These are phyloP conservation scores for Aspergillus latus DNA, from an alignment of 2,329 filamentous ascomycete species.

Conservation along the genomic window DNA sequence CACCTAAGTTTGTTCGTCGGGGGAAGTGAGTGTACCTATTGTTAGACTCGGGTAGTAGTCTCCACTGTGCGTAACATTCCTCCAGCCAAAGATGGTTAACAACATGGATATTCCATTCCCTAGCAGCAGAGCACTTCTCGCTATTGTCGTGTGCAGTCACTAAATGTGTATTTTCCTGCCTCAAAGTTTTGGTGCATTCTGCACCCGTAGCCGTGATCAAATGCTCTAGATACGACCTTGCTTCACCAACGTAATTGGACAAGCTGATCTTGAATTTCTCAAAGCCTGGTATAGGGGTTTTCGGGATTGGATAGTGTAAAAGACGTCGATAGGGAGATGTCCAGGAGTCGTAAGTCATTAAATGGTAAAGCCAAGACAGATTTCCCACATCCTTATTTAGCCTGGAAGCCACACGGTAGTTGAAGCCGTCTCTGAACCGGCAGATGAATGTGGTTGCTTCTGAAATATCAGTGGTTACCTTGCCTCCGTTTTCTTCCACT, in stretches of 20 bases:
- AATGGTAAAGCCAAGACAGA: conserved; percentile 86
- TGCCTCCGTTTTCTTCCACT: conserved; percentile 69
- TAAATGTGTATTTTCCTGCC: conserved; percentile 90
- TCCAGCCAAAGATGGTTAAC: conserved; percentile 97
- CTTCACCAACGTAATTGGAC: conserved; percentile 95
- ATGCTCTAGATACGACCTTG: conserved; percentile 89
- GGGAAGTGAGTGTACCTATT: conserved; percentile 84
- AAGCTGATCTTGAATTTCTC: conserved; percentile 75
- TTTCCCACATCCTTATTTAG: conserved; percentile 83
- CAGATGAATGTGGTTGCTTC: conserved; percentile 83
- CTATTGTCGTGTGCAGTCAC: conserved; percentile 86
- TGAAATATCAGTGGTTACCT: conserved; percentile 63
- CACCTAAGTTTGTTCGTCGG: conserved; percentile 82
- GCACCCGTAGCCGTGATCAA: conserved; percentile 80
- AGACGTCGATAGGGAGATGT: conserved; percentile 79
- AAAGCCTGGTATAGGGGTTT: conserved; percentile 76
- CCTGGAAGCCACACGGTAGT: conserved; percentile 76
- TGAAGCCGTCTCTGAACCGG: conserved; percentile 75
- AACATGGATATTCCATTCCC: conserved; percentile 87
- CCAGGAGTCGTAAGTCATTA: conserved; percentile 87
- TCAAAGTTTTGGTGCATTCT: conserved; percentile 92
- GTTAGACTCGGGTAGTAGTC: conserved; percentile 69
- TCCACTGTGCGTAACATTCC: conserved; percentile 90
- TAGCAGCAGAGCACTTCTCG: conserved; percentile 89
- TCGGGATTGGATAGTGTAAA: conserved; percentile 85